These are phyloP conservation scores for Aspergillus japonicus DNA, from an alignment of 2,329 filamentous ascomycete species.

Conservation along the genomic window DNA sequence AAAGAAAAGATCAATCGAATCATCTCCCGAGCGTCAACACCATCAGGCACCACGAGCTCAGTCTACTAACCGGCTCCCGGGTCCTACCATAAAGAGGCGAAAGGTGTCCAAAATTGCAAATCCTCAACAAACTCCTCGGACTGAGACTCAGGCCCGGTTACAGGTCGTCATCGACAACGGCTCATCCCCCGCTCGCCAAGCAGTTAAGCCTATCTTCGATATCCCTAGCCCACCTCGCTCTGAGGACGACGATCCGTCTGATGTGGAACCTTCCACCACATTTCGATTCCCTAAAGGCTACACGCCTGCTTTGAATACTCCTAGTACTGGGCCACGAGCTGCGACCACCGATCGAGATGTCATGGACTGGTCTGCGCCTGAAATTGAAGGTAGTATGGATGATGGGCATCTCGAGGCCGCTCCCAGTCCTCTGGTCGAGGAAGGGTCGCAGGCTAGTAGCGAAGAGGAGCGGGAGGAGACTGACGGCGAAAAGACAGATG, in stretches of 20 bases:
- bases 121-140: constrained; percentile 4
- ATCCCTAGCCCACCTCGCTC: constrained; percentile 44
- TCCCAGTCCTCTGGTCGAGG: constrained; percentile 16
- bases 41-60: constrained; percentile 8
- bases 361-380: constrained; percentile 16
- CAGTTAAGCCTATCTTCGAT: constrained; percentile 28
- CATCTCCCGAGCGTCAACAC: neutral
- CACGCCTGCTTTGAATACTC: constrained; percentile 29
- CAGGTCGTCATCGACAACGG: constrained; percentile 29
- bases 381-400: too few relatives aligned
- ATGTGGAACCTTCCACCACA: constrained; percentile 21
- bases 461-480: constrained; percentile 4
- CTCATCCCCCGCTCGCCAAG: constrained; percentile 11
- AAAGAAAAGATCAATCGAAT: neutral
- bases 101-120: constrained; percentile 30
- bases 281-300: constrained; percentile 41
- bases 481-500: constrained; percentile 9
- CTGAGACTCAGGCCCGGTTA: constrained; percentile 17
- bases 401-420: constrained; percentile 24
- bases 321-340: constrained; percentile 23
- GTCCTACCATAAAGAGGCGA: constrained; percentile 35
- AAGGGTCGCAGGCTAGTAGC: neutral
- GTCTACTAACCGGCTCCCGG: constrained; percentile 1
- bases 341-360: constrained; percentile 15
- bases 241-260: constrained; percentile 24